Conservation (phyloP, 352 stramenopile genomes). For the Pythium guiyangense region DNA sequence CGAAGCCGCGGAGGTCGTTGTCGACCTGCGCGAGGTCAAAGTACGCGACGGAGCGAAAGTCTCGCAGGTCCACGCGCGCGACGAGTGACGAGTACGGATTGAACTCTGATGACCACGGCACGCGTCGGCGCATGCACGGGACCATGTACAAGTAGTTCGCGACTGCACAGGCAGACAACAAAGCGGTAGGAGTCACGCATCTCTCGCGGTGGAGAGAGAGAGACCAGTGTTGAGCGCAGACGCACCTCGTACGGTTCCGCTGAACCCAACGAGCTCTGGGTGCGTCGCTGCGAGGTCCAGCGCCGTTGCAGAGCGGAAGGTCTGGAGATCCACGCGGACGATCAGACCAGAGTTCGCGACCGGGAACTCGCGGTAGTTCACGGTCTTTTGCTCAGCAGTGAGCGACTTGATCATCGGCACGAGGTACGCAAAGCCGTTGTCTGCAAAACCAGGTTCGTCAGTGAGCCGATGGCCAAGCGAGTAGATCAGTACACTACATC, state of each 20-base stretch:
- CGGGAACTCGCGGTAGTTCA: constrained; percentile 68
- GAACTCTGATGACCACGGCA: constrained; percentile 25
- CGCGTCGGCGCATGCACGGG: constrained; percentile 50
- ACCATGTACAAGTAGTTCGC: constrained; percentile 73
- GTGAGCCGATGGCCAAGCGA: not conserved
- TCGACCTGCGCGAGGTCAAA: constrained; percentile 49
- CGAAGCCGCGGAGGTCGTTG: constrained; percentile 53
- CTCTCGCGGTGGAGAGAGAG: not conserved
- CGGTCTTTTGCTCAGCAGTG: constrained; percentile 40
- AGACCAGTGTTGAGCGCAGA: not conserved
- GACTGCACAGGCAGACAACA: constrained; percentile 23
- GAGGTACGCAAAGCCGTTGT: constrained; percentile 59
- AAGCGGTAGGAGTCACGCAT: too few species aligned
- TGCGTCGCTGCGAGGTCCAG: constrained; percentile 52
- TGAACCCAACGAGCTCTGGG: constrained; percentile 58
- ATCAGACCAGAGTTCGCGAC: constrained; percentile 58
- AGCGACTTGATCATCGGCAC: constrained; percentile 44
- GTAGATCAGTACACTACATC: not conserved
- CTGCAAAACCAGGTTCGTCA: constrained; percentile 13
- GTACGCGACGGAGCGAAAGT: constrained; percentile 46
- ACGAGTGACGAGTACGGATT: constrained; percentile 65
- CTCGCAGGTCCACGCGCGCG: constrained; percentile 52
- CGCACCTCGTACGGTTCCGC: constrained; percentile 46
- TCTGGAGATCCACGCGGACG: constrained; percentile 48
- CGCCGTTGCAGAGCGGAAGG: constrained; percentile 32